Conservation (phyloP, 768 basidiomycete genomes). For the Pleurotus platypus region DNA sequence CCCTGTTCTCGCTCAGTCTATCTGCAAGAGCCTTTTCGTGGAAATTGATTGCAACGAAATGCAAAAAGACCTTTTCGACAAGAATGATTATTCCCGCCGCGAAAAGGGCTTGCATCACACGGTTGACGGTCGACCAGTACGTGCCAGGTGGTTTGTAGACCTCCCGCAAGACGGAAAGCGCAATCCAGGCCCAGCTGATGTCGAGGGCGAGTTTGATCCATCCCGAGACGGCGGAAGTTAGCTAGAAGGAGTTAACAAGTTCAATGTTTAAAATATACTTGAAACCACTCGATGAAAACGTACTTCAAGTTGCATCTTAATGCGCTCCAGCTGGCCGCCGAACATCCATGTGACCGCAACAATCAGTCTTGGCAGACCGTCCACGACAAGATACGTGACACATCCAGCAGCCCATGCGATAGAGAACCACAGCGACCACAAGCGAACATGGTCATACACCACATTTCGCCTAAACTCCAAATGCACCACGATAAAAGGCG, state of each 20-base stretch:
- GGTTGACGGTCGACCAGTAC: conserved; percentile 70
- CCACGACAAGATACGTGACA: conserved; percentile 60
- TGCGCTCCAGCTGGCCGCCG: conserved; percentile 59
- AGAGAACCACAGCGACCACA: conserved; percentile 67
- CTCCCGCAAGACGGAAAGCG: conserved; percentile 57
- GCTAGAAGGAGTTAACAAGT: conserved; percentile 28
- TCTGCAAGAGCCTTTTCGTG: conserved; percentile 75
- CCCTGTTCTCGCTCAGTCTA: conserved; percentile 63
- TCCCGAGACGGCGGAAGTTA: conserved; percentile 61
- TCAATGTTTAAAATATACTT: background rate
- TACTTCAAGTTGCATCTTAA: conserved; percentile 71
- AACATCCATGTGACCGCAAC: conserved; percentile 50
- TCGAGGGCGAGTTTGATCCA: conserved; percentile 73
- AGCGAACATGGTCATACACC: conserved; percentile 52
- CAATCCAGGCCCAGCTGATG: conserved; percentile 71
- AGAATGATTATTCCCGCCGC: conserved; percentile 39
- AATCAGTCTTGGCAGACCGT: conserved; percentile 54
- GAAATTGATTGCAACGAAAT: conserved; percentile 78
- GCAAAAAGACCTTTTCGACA: conserved; percentile 55
- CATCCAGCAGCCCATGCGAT: conserved; percentile 64
- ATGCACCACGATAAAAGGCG: conserved; percentile 67
- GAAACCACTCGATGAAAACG: conserved; percentile 10
- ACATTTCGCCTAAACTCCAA: conserved; percentile 50
- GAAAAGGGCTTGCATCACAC: conserved; percentile 66
- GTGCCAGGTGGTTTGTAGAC: conserved; percentile 55